A percentile compares a stretch with the other conserved stretches of the same genome.
phyloP scores from a whole-genome alignment of 441 rosid genomes.

The Pelargonium citronellum region DNA sequence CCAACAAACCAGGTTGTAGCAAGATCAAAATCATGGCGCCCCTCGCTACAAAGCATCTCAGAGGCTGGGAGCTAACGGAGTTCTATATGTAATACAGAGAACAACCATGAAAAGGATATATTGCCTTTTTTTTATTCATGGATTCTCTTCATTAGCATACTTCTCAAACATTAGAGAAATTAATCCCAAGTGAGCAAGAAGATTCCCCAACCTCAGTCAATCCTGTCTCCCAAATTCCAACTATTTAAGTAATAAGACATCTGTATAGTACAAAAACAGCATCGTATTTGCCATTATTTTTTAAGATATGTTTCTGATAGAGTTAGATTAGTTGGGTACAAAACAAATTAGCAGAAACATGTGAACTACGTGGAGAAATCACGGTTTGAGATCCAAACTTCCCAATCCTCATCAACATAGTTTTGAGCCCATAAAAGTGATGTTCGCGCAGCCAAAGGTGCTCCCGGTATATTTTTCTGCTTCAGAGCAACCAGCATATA shows the following conservation, averaged over 20 bases:
- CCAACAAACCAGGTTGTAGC: conserved; percentile 32
- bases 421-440: background rate
- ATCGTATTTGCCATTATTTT: conserved; percentile 29
- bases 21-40: conserved; percentile 74
- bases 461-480: background rate
- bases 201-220: conserved; percentile 17
- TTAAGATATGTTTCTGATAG: conserved; percentile 18
- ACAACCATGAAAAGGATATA: conserved; percentile 11
- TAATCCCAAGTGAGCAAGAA: conserved; percentile 12
- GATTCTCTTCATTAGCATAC: conserved; percentile 18
- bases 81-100: conserved; percentile 8
- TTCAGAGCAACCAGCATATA: background rate
- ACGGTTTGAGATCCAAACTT: background rate
- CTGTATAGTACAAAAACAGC: conserved; percentile 34
- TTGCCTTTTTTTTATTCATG: conserved; percentile 16
- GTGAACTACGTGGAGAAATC: background rate
- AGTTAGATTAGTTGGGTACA: conserved; percentile 11
- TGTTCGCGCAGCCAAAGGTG: background rate
- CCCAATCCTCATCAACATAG: background rate
- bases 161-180: conserved; percentile 15
- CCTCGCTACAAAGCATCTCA: conserved; percentile 78
- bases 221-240: conserved; percentile 16
- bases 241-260: conserved; percentile 29
- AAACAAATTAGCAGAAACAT: background rate
- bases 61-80: conserved; percentile 50